Conservation (phyloP, 1,284 basidiomycete genomes). For the Flammula alnicola region DNA sequence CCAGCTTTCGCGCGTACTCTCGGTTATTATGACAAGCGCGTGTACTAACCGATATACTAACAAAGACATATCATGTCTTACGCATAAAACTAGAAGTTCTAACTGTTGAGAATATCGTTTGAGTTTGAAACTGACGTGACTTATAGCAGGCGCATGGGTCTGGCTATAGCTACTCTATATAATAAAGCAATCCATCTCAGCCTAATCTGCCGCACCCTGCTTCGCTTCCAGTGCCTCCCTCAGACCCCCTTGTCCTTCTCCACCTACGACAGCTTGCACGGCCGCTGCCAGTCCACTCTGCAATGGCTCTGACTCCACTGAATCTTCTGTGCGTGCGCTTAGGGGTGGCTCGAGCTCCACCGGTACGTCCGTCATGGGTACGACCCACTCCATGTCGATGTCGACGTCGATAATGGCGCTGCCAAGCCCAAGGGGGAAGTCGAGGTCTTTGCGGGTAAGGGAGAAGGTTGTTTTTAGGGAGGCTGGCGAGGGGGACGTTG, state of each 20-base stretch:
- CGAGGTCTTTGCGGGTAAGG: conserved; percentile 64
- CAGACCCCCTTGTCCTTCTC: conserved; percentile 14
- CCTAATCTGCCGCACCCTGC: conserved; percentile 28
- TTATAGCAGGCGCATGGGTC: not conserved
- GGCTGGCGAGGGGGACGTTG: not conserved
- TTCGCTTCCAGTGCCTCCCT: conserved; percentile 30
- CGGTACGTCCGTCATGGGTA: conserved; percentile 4
- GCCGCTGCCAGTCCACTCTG: conserved; percentile 27
- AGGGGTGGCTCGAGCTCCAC: conserved; percentile 32
- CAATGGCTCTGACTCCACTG: conserved; percentile 25
- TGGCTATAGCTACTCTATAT: not conserved
- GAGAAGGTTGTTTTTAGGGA: conserved; percentile 37
- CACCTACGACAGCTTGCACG: conserved; percentile 31
- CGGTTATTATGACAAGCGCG: too few species aligned
- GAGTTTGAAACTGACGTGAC: not conserved
- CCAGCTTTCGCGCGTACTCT: too few species aligned
- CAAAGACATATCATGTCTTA: too few species aligned
- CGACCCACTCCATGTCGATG: conserved; percentile 53
- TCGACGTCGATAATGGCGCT: conserved; percentile 67
- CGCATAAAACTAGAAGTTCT: too few species aligned
- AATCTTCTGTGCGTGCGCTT: conserved; percentile 28
- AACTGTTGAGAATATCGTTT: not conserved
- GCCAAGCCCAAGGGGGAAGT: conserved; percentile 79
- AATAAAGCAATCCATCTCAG: not conserved
- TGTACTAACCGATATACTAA: too few species aligned